Evolutionary conservation across 2,329 filamentous ascomycete species (phyloP).

Genomic region (Colletotrichum sublineola): DNA sequence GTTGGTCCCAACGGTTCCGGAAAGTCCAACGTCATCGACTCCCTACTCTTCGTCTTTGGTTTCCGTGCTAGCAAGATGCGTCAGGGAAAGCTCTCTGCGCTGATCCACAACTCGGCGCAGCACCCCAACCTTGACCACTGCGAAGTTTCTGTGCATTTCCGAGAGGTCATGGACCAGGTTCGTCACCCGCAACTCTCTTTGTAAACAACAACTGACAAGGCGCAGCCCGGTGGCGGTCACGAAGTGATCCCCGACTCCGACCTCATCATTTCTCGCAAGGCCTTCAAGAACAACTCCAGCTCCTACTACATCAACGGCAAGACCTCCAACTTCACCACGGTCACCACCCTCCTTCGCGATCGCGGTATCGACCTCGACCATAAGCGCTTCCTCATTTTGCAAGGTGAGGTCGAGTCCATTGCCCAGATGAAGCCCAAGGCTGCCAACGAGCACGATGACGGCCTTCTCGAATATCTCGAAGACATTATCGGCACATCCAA

Average conservation of each 20-base stretch:
- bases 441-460: conserved; percentile 93
- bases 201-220: conserved; percentile 46
- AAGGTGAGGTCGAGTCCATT: conserved; percentile 98
- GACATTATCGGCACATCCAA: conserved; percentile 99
- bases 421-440: conserved; percentile 99
- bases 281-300: conserved; percentile 98
- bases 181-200: conserved; percentile 44
- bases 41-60: conserved; percentile 97
- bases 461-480: conserved; percentile 94
- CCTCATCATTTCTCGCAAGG: conserved; percentile 88
- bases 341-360: conserved; percentile 88
- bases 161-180: conserved; percentile 90
- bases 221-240: conserved; percentile 74
- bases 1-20: conserved; percentile 98
- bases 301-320: conserved; percentile 97
- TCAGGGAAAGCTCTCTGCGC: conserved; percentile 96
- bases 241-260: conserved; percentile 86
- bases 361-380: conserved; percentile 96
- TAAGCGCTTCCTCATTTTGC: conserved; percentile 96
- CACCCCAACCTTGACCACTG: conserved; percentile 89
- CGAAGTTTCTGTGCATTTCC: conserved; percentile 96
- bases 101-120: conserved; percentile 96
- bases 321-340: conserved; percentile 90
- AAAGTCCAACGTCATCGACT: conserved; percentile 99
- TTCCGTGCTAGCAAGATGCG: conserved; percentile 99